Evolutionary conservation across 75 land plant genomes (phyloP), one percentile per base, ranked within the genome.

Genomic region (Pinus tabuliformis): DNA sequence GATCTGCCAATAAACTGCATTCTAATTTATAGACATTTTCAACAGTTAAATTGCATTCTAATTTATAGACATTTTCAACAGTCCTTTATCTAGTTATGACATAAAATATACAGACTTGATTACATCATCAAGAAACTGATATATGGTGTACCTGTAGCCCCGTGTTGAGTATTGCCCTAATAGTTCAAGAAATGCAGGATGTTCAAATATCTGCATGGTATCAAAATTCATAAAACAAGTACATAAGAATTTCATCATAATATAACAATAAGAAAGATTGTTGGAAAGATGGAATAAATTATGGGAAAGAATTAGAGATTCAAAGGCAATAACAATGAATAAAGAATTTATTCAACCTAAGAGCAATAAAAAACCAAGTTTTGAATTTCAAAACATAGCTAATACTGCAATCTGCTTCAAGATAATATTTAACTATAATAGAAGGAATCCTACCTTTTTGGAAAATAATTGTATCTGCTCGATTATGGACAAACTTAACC

Each of bases 81-180:
- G 9, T 7, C 1, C 6, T 45, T 45, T 45, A 45, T 45, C 52
- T 45, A 45, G 52, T 45, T 45, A 45, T 45, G 52, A 45, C 9
- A 7, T 1, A 45, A 37, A 45, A 45, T 45, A 45, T 45, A 45
- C 52, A 45, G 52, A 45, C 52, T 45, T 45, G 52, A 45, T 7
- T 45, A 45, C 52, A 45, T 45, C 52, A 7, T 45, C 52, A 45
- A 45, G 8, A 45, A 45, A 45, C 52, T 45, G 52, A 45, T 45
- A 45, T 45, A 45, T 7, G 52, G 24, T 36, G 17, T 83, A 94
- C 98, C 98, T 88, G 82, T 91, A 95, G 70, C 92, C 89, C 72
- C 56, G 88, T 36, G 72, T 80, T 16, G 90, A 74, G 74, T 92
- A 92, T 57, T 88, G 90, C 14, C 73, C 20, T 62, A 82, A 15